Conservation (phyloP, 2,329 filamentous ascomycete species). For the Alternaria metachromatica region DNA sequence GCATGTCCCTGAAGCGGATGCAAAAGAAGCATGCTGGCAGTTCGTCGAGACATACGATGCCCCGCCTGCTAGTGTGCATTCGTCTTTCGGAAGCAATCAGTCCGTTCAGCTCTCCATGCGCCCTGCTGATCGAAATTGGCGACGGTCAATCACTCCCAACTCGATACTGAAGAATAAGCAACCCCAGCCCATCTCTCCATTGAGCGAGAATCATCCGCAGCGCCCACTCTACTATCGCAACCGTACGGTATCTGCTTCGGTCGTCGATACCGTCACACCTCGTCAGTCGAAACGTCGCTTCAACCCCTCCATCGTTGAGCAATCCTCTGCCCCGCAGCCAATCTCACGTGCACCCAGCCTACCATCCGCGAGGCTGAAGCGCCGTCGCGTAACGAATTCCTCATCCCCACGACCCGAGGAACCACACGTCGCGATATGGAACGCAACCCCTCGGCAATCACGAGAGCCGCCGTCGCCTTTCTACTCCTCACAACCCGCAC, state of each 20-base stretch:
- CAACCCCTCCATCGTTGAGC: slow-evolving; percentile 38
- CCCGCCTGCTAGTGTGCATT: slow-evolving; percentile 53
- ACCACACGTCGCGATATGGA: slow-evolving; percentile 40
- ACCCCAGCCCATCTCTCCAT: slow-evolving; percentile 44
- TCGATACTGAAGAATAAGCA: slow-evolving; percentile 42
- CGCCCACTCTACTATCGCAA: slow-evolving; percentile 34
- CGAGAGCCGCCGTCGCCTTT: slow-evolving; percentile 54
- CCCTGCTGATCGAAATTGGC: slow-evolving; percentile 44
- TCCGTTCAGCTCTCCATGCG: slow-evolving; percentile 43
- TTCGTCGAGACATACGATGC: slow-evolving; percentile 71
- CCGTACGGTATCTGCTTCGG: slow-evolving; percentile 39
- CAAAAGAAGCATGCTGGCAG: slow-evolving; percentile 70
- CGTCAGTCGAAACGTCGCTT: slow-evolving; percentile 42
- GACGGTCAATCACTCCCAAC: slow-evolving; percentile 43
- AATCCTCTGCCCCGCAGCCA: slow-evolving; percentile 33
- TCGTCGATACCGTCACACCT: slow-evolving; percentile 27
- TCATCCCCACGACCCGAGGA: slow-evolving; percentile 29
- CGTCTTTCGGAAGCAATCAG: slow-evolving; percentile 53
- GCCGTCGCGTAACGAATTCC: slow-evolving; percentile 53
- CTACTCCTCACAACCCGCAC: slow-evolving; percentile 40
- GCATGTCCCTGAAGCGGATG: slow-evolving; percentile 66
- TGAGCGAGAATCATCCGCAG: slow-evolving; percentile 41
- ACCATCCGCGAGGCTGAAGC: slow-evolving; percentile 48
- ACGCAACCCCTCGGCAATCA: slow-evolving; percentile 52
- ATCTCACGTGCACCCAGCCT: slow-evolving; percentile 48